Base-by-base conservation (phyloP, 2,329 filamentous ascomycete genomes). In the Colletotrichum cereale region DNA sequence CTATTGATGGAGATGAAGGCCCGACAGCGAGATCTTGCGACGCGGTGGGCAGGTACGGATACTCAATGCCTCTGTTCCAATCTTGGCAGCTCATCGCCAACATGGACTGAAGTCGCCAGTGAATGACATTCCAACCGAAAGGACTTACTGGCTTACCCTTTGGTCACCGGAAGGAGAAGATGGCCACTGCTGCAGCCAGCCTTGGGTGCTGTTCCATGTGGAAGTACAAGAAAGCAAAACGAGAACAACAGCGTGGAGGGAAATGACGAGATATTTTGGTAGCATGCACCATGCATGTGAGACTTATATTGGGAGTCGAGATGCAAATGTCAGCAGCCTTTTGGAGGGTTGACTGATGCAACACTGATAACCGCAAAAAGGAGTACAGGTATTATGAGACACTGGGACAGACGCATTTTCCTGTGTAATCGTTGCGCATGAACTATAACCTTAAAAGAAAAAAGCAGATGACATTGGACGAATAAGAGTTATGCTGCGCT, bases 241-340 rank as follows among this genome's bases (percentile, higher is more conserved):
- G 62, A 62, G 38, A 50, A 44, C 42, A 18, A 12, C 24, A 67
- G 16, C 18, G 14, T n/a, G 50, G 34, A 29, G 26, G 24, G 14
- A 24, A 36, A 24, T 16, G 38, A 4, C 42, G 18, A 29, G 16
- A 34, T 38, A 18, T 44, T 53, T 31, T 12, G 50, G 50, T 21
- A 10, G 7, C 21, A 10, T 56, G 31, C 38, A 40, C 21, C 60
- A 64, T 69, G 53, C 62, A 55, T n/a, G 62, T 60, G 34, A 66
- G 53, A 66, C 50, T 55, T 10, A 18, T 68, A 36, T 56, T 31
- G 38, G 55, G 55, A 26, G 24, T 36, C 18, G 26, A 58, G 2
- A 26, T 40, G 26, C 34, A 47, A 29, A 47, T 26, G 16, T 42
- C 56, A 38, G 34, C 36, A 42, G 31, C 38, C 40, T 44, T 44